Evolutionary conservation across 2,329 filamentous ascomycete species (phyloP).

Genomic region (Alternaria conjuncta): DNA sequence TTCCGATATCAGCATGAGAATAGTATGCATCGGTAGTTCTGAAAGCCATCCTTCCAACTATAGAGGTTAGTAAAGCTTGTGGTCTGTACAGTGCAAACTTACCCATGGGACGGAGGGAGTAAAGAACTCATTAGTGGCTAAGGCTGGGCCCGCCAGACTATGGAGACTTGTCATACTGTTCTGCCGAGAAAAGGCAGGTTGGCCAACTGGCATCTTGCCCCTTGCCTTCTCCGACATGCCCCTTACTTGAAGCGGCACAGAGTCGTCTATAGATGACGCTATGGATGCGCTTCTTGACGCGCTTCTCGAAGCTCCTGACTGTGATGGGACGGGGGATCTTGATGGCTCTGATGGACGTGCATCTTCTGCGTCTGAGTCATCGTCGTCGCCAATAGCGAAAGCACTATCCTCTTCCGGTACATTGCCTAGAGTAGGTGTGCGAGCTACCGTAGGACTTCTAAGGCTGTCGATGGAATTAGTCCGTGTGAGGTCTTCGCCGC

Average conservation of each 20-base stretch:
- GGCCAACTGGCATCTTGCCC: slow-evolving; percentile 89
- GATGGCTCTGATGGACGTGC: slow-evolving; percentile 48
- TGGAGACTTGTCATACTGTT: slow-evolving; percentile 85
- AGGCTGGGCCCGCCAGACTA: slow-evolving; percentile 66
- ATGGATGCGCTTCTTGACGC: slow-evolving; percentile 62
- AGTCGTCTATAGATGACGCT: slow-evolving; percentile 73
- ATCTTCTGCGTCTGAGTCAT: slow-evolving; percentile 69
- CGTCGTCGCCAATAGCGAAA: slow-evolving; percentile 89
- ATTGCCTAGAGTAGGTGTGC: slow-evolving; percentile 65
- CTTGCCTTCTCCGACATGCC: slow-evolving; percentile 98
- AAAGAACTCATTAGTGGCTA: slow-evolving; percentile 68
- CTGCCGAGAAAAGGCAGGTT: slow-evolving; percentile 83
- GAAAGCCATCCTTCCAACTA: slow-evolving; percentile 93
- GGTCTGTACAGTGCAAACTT: slow-evolving; percentile 28
- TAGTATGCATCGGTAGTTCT: slow-evolving; percentile 85
- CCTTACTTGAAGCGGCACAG: slow-evolving; percentile 79
- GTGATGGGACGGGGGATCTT: slow-evolving; percentile 40
- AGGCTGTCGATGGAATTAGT: slow-evolving; percentile 72
- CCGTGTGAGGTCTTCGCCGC: slow-evolving; percentile 44
- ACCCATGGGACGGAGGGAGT: slow-evolving; percentile 80
- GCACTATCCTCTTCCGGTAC: slow-evolving; percentile 80
- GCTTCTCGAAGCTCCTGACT: slow-evolving; percentile 59
- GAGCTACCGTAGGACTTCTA: slow-evolving; percentile 66
- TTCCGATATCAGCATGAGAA: slow-evolving; percentile 75
- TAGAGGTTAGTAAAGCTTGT: slow-evolving; percentile 26